Evolutionary conservation across 345 rosid species (phyloP), one percentile per base, ranked within the genome.

Genomic region (Gossypium stocksii): DNA sequence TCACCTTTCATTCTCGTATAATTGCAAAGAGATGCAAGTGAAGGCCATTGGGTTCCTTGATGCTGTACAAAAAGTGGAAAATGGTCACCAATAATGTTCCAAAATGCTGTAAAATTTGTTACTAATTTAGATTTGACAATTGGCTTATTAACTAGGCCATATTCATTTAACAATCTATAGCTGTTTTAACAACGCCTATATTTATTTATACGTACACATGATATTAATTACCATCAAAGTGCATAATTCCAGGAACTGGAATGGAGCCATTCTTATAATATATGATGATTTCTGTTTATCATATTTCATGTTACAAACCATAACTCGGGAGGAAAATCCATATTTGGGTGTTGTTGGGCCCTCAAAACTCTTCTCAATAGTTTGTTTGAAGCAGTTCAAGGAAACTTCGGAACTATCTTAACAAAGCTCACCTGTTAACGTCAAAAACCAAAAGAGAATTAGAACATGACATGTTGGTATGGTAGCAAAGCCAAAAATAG

Each of bases 351-450:
- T 34, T 45, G 49, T 45, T 45, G 10, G 49, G 49, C 91, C 84
- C 91, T 87, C 85, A 92, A 68, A 3, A 84, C 88, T 82, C 98
- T 86, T 78, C 97, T 88, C 11, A 94, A 72, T 68, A 92, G 75
- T 84, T 94, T 94, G 83, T 90, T 90, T 0, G 95, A 92, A 53
- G 98, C 94, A 17, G 94, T 92, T 74, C 97, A 83, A 2, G 97
- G 97, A 71, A 94, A 89, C 79, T 88, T 91, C 0, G 73, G 48
- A 8, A 90, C 87, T 69, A 89, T 81, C 87, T 88, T 90, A 49
- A 90, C 94, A 58, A 74, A 77, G 74, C 83, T 88, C 80, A 94
- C 97, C 97, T 94, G 87, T 53, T 3, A 80, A 15, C 23, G 58
- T 57, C 46, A 51, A 74, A 49, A n/a, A 27, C 12, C 2, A 34